Conservation (phyloP, 169 alveolate species). For the Fabrea salina region DNA sequence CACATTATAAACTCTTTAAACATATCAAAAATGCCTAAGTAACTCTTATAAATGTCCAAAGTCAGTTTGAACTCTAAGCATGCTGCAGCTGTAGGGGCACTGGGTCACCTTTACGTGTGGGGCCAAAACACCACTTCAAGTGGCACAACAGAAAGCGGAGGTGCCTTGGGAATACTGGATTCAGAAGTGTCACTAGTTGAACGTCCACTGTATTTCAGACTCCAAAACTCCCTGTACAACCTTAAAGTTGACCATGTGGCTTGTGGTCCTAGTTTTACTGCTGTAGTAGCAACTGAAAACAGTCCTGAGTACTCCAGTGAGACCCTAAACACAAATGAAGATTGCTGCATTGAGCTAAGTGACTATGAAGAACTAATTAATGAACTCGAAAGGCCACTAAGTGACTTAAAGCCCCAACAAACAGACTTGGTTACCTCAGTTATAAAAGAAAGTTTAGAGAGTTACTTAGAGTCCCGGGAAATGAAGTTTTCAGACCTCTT, state of each 20-base stretch:
- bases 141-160: not conserved
- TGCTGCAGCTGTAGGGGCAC: constrained; percentile 21
- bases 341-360: not conserved
- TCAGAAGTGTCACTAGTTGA: not conserved
- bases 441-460: too few relatives aligned
- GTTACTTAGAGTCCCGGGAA: not conserved
- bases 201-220: not conserved
- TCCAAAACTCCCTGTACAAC: not conserved
- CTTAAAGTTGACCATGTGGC: constrained; percentile 3
- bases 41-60: not conserved
- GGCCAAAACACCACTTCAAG: not conserved
- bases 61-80: not conserved
- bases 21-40: not conserved
- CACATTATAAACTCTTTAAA: too few relatives aligned
- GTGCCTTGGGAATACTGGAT: not conserved
- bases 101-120: constrained; percentile 23
- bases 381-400: not conserved
- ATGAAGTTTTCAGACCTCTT: not conserved
- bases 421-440: too few relatives aligned
- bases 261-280: constrained; percentile 2
- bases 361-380: not conserved
- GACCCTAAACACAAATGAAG: not conserved
- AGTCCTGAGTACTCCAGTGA: not conserved
- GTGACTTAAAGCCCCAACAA: too few relatives aligned
- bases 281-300: constrained; percentile 1